Conservation (phyloP, 305 asterid species). For the Fraxinus angustifolia region DNA sequence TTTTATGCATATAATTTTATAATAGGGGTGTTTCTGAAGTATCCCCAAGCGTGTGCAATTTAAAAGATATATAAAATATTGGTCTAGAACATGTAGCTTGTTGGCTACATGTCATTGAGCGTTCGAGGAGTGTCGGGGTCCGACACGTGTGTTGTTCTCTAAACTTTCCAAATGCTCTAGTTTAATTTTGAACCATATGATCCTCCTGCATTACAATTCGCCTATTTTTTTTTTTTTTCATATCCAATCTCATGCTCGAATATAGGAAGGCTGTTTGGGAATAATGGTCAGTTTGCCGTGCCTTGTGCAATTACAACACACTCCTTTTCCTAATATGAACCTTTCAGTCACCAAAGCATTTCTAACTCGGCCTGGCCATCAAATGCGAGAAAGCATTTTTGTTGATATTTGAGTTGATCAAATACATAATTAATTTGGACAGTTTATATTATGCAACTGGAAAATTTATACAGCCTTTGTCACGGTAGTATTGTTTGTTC, state of each 20-base stretch:
- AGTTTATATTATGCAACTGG: not conserved
- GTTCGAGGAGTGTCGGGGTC: too few relatives aligned
- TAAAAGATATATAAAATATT: too few relatives aligned
- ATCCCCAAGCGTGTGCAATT: too few relatives aligned
- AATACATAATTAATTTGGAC: not conserved
- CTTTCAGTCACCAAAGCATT: not conserved
- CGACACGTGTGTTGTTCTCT: too few relatives aligned
- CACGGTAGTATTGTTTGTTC: too few relatives aligned
- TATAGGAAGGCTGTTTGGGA: not conserved
- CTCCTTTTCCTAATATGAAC: not conserved
- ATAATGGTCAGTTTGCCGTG: not conserved
- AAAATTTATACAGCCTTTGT: not conserved
- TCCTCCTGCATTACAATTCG: not conserved
- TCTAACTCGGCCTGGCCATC: not conserved
- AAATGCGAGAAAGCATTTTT: not conserved
- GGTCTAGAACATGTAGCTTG: too few relatives aligned
- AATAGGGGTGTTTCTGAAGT: too few relatives aligned
- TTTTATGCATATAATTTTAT: too few relatives aligned
- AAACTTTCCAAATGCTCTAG: not conserved
- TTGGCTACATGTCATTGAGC: too few relatives aligned
- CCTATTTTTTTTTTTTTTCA: not conserved
- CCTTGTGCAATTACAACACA: not conserved
- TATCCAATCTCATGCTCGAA: not conserved
- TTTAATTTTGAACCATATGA: not conserved
- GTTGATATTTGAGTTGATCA: not conserved